These are phyloP conservation scores for Ophiognomonia clavigignenti-juglandacearum DNA, from an alignment of 2,329 filamentous ascomycete species.

Conservation along the genomic window DNA sequence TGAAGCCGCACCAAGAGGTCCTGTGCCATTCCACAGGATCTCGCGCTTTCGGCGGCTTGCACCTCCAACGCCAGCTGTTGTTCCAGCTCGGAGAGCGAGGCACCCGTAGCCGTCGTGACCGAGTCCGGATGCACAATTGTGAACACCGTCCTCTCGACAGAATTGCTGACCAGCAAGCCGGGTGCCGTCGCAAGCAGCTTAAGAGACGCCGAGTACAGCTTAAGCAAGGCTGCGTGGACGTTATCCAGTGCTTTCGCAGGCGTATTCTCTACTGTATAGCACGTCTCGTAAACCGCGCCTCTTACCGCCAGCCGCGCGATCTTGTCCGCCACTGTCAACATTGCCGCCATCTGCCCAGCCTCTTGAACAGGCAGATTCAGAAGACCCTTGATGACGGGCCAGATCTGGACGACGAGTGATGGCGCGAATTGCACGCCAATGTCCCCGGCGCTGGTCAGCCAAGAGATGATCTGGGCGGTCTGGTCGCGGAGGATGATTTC, in stretches of 20 bases:
- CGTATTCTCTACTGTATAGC: neutral
- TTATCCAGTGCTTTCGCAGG: neutral
- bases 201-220: neutral
- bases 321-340: neutral
- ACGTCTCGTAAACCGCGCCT: neutral
- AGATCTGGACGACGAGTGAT: neutral
- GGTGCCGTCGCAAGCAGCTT: neutral
- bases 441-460: conserved; percentile 1
- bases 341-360: neutral
- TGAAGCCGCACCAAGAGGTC: neutral
- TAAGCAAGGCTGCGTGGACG: neutral
- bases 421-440: neutral
- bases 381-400: neutral
- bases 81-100: neutral
- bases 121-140: neutral
- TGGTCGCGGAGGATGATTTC: conserved; percentile 1
- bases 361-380: neutral
- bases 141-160: neutral
- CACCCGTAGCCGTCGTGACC: neutral
- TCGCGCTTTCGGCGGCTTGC: too few species aligned
- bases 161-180: neutral
- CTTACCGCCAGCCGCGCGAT: neutral
- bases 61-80: too few species aligned
- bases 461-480: neutral
- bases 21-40: neutral